Conservation (phyloP, 768 basidiomycete genomes). For the Hydnomerulius pinastri region DNA sequence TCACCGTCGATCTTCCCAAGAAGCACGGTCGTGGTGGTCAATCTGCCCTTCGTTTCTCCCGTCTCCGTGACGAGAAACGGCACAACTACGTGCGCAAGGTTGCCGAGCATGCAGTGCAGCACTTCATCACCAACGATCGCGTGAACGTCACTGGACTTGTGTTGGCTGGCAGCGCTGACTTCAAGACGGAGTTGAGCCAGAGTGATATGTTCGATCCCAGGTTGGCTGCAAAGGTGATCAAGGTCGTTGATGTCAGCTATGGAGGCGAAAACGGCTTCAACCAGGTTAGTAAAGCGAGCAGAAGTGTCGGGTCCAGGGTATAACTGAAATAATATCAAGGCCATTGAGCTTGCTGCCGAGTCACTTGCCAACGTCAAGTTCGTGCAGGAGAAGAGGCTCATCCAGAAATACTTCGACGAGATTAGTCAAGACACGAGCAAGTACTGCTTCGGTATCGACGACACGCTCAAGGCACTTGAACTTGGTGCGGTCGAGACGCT, state of each 20-base stretch:
- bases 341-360: constrained; percentile 96
- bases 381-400: constrained; percentile 97
- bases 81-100: constrained; percentile 99
- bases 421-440: constrained; percentile 96
- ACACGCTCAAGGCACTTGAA: constrained; percentile 95
- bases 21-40: constrained; percentile 99
- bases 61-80: constrained; percentile 97
- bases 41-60: constrained; percentile 98
- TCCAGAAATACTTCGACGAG: constrained; percentile 98
- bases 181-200: constrained; percentile 97
- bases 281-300: constrained; percentile 57
- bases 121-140: constrained; percentile 97
- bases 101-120: constrained; percentile 94
- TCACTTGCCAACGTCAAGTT: constrained; percentile 98
- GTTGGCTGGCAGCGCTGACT: constrained; percentile 95
- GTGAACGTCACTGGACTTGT: constrained; percentile 97
- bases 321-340: constrained; percentile 44
- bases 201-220: constrained; percentile 95
- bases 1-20: constrained; percentile 98
- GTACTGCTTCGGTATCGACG: constrained; percentile 97
- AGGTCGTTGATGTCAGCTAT: constrained; percentile 97
- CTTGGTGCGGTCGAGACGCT: constrained; percentile 96
- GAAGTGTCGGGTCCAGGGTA: background rate
- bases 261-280: constrained; percentile 99
- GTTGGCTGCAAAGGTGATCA: constrained; percentile 89